phyloP scores from a whole-genome alignment of 768 basidiomycete species.

The Boletus tomentosulus region DNA sequence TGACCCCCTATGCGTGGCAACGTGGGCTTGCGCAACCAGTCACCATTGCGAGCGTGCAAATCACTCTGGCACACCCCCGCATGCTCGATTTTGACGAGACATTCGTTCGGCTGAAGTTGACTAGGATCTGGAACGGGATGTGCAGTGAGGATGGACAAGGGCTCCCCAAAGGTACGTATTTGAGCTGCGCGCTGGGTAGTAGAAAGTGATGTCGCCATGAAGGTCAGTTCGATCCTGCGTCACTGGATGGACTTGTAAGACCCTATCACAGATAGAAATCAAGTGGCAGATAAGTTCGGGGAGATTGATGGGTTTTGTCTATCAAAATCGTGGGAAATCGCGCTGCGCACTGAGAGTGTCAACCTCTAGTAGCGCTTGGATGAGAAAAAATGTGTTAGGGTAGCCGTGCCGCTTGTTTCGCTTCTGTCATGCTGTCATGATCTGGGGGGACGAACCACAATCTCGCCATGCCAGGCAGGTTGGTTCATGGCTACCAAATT shows the following conservation, averaged over 20 bases:
- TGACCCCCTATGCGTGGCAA: constrained; percentile 41
- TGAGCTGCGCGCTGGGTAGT: constrained; percentile 26
- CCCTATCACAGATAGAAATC: too few species aligned
- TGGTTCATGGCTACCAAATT: too few species aligned
- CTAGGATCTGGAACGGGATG: constrained; percentile 17
- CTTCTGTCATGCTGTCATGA: too few species aligned
- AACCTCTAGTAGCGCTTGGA: too few species aligned
- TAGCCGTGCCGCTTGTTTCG: too few species aligned
- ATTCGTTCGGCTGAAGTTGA: constrained; percentile 22
- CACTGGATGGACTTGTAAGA: neutral
- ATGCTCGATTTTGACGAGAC: constrained; percentile 40
- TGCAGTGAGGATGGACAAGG: constrained; percentile 7
- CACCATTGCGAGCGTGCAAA: constrained; percentile 37
- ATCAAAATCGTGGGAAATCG: too few species aligned
- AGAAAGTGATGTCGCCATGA: constrained; percentile 10
- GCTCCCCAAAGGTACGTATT: constrained; percentile 13
- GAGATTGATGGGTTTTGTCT: too few species aligned
- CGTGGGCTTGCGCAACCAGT: constrained; percentile 28
- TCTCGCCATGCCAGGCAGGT: too few species aligned
- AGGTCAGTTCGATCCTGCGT: neutral
- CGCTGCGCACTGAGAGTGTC: too few species aligned
- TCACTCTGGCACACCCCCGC: constrained; percentile 43
- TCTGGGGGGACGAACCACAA: too few species aligned
- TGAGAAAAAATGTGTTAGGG: too few species aligned
- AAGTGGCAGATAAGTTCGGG: too few species aligned